Base-by-base conservation (phyloP, 768 basidiomycete species). In the Chalciporus chontae region DNA sequence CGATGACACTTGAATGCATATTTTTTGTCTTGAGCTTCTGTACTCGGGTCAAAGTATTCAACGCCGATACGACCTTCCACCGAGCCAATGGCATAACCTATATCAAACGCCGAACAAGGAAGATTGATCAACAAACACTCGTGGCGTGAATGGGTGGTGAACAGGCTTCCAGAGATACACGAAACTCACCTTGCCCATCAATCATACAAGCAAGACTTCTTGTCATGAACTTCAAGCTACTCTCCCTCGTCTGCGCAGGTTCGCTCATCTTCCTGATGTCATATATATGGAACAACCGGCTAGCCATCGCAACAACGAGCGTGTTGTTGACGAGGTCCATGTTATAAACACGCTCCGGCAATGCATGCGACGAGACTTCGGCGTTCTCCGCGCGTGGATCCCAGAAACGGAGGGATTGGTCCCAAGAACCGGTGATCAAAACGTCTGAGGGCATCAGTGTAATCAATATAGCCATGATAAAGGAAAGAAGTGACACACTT, bases 1-100 rank as follows among this genome's bases (percentile, higher is more conserved):
- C 95, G 79, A 62, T 99, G 95, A 55, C 94, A 96, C 66, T 96
- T 94, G 80, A 97, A 99, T 3, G 96, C 96, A 67, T 84, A 69
- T 21, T 68, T 85, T 57, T 80, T 77, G n/a, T 87, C 84, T 67
- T 98, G 95, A 0, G 77, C 75, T 21, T 81, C 80, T 0, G 84
- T 77, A 4, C 80, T 80, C 2, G 90, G 83, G 55, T 97, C 91
- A 58, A 96, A 94, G 67, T 95, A 99, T 67, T 99, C 96, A 26
- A 98, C 94, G 0, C 94, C 93, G 50, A 98, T 96, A 19, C 96
- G 80, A 1, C 96, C 96, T 61, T 99, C 96, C 13, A 94, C 92
- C 0, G 91, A 94, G 0, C 87, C 90, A 0, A 87, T 91, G 10
- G 94, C 94, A 68, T 91, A 99, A 10, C 95, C 94, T 90, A 59